A percentile compares a stretch with the other conserved stretches of the same genome.
phyloP scores from a whole-genome alignment of 352 stramenopile genomes.

The Pythium insidiosum region DNA sequence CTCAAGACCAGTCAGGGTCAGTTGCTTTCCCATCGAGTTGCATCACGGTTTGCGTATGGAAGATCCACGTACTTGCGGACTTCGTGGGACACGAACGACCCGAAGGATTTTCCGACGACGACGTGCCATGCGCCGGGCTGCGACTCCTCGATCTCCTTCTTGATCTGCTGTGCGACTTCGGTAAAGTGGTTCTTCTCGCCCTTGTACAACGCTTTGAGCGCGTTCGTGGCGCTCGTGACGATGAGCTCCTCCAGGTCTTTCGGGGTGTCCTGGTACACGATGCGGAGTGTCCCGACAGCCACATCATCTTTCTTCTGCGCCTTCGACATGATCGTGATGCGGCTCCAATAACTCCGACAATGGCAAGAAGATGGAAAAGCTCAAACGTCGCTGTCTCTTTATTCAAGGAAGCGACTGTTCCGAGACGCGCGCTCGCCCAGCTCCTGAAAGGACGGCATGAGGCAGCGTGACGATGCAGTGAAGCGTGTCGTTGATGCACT shows the following conservation, averaged over 20 bases:
- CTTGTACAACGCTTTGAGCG: slow-evolving; percentile 77
- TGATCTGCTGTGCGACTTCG: slow-evolving; percentile 73
- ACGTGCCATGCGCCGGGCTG: slow-evolving; percentile 73
- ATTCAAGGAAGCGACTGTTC: no score
- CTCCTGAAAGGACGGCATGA: not conserved
- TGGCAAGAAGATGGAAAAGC: no score
- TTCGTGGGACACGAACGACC: slow-evolving; percentile 80
- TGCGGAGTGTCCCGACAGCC: slow-evolving; percentile 43
- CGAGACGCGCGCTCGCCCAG: no score
- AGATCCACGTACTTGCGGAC: slow-evolving; percentile 56
- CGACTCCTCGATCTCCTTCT: slow-evolving; percentile 64
- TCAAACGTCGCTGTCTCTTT: no score
- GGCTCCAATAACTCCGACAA: no score
- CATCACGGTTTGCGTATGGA: no score
- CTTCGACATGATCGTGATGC: slow-evolving; percentile 68
- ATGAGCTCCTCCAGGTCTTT: slow-evolving; percentile 71
- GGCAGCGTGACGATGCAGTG: slow-evolving; percentile 6
- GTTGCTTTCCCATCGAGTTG: no score
- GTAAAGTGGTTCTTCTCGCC: slow-evolving; percentile 81
- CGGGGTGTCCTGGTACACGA: slow-evolving; percentile 63
- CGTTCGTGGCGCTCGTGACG: slow-evolving; percentile 63
- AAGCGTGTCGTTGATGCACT: slow-evolving; percentile 29
- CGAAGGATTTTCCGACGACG: slow-evolving; percentile 81
- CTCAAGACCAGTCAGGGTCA: no score
- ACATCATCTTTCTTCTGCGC: slow-evolving; percentile 77